Evolutionary conservation across 1,284 basidiomycete genomes (phyloP), one percentile per base, ranked within the genome.

Genomic region (Ganoderma boninense): DNA sequence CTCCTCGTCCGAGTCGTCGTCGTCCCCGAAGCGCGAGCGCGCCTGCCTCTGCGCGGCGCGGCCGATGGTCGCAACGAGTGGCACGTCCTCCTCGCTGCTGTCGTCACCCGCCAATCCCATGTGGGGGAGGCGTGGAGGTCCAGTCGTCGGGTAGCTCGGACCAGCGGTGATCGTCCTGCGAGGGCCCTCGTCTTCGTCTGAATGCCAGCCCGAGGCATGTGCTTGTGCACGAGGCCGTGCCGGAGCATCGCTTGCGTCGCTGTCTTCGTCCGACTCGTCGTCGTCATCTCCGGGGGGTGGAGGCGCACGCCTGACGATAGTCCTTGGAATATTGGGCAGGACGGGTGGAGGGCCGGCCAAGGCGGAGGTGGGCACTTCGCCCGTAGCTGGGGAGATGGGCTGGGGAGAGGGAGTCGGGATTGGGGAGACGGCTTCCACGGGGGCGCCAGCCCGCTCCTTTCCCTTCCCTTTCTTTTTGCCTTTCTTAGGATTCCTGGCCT

Each of bases 81-180:
- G 93, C 57, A 94, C 72, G 79, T 95, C 92, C 74, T 94, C 92
- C 63, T 94, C 93, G 74, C 90, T 92, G 74, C 90, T 87, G 26
- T 84, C 84, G 32, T 84, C 86, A 26, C 74, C 77, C 10, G 38
- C 66, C 42, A 72, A 43, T 2, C 64, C 59, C 59, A 73, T 67
- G 59, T 70, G 75, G 11, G 72, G 74, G 42, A 76, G 69, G 6
- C 69, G 71, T 38, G 71, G 72, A 16, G 71, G 66, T 32, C 62
- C 63, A 6, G 59, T 64, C 20, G 74, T 59, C 63, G 83, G 82
- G 75, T 82, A 44, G 82, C 83, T 74, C 86, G 85, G 73, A 86
- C 84, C 67, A 82, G 86, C 5, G 56, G 89, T 87, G 20, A 86
- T 87, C 2, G 84, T 88, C 23, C 87, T 88, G 65, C 84, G 84